A percentile compares a stretch with the other conserved stretches of the same genome.
phyloP scores from a whole-genome alignment of 768 basidiomycete genomes.

The Fomitopsis pulvina region DNA sequence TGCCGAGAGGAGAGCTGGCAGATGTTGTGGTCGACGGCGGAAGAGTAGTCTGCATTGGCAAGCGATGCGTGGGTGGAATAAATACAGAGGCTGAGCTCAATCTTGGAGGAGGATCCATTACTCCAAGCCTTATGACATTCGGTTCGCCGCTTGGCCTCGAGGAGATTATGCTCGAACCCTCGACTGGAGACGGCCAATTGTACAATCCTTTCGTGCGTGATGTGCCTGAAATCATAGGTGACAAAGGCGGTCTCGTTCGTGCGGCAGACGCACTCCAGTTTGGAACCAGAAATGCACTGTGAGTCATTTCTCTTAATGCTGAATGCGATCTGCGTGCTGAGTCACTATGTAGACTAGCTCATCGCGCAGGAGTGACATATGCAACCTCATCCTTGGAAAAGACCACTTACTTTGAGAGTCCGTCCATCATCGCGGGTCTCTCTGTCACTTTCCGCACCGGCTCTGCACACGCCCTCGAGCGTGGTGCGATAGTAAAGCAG shows the following conservation, averaged over 20 bases:
- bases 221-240: slow-evolving; percentile 46
- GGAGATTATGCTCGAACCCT: slow-evolving; percentile 60
- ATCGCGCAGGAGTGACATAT: slow-evolving; percentile 45
- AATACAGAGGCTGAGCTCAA: slow-evolving; percentile 45
- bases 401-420: slow-evolving; percentile 14
- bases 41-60: slow-evolving; percentile 31
- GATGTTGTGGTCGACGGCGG: slow-evolving; percentile 35
- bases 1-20: slow-evolving; percentile 8
- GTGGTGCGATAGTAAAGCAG: slow-evolving; percentile 36
- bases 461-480: slow-evolving; percentile 32
- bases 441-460: slow-evolving; percentile 38
- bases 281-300: slow-evolving; percentile 66
- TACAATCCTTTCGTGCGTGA: slow-evolving; percentile 45
- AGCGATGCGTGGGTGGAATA: slow-evolving; percentile 13
- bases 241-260: slow-evolving; percentile 43
- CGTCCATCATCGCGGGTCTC: slow-evolving; percentile 27
- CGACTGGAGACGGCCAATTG: slow-evolving; percentile 62
- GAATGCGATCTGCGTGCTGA: neutral
- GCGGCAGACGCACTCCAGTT: slow-evolving; percentile 75
- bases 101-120: slow-evolving; percentile 63
- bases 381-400: slow-evolving; percentile 33
- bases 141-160: slow-evolving; percentile 67
- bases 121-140: slow-evolving; percentile 64
- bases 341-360: slow-evolving; percentile 46
- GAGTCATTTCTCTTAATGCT: slow-evolving; percentile 23